A percentile compares a stretch with the other conserved stretches of the same genome.
Conservation (phyloP, 371 early-diverging fungal species). For the Apophysomyces ossiformis region DNA sequence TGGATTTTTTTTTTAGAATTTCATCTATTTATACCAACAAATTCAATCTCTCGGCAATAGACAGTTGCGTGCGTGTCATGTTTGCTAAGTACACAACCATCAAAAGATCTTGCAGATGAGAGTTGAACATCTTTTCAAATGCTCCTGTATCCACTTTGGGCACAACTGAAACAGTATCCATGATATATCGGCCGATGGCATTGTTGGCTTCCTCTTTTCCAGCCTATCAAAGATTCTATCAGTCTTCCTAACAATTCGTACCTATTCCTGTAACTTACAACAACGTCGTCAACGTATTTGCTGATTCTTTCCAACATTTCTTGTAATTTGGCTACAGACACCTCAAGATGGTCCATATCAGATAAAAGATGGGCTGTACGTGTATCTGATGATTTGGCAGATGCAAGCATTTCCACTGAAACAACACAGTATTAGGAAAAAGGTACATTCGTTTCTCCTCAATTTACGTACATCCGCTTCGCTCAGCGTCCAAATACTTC, state of each 20-base stretch:
- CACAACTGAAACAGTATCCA: conserved; percentile 91
- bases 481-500: conserved; percentile 87
- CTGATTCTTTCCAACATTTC: conserved; percentile 87
- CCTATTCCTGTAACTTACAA: conserved; percentile 51
- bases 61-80: conserved; percentile 92
- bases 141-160: conserved; percentile 85
- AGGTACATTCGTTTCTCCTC: too few relatives aligned
- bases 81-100: conserved; percentile 96
- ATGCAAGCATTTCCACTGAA: conserved; percentile 78
- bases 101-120: conserved; percentile 90
- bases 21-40: conserved; percentile 61
- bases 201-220: conserved; percentile 73
- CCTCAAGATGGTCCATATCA: conserved; percentile 91
- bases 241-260: neutral
- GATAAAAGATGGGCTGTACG: conserved; percentile 68
- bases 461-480: conserved; percentile 75
- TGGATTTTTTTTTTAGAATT: conserved; percentile 7
- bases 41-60: conserved; percentile 89
- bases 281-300: conserved; percentile 81
- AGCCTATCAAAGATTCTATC: conserved; percentile 32
- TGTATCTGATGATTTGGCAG: conserved; percentile 65
- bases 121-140: conserved; percentile 91
- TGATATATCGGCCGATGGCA: conserved; percentile 88
- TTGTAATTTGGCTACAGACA: conserved; percentile 76
- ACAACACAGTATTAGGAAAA: neutral